phyloP scores from a whole-genome alignment of 176 grass and related monocot genomes.

The Aegilops umbellulata region DNA sequence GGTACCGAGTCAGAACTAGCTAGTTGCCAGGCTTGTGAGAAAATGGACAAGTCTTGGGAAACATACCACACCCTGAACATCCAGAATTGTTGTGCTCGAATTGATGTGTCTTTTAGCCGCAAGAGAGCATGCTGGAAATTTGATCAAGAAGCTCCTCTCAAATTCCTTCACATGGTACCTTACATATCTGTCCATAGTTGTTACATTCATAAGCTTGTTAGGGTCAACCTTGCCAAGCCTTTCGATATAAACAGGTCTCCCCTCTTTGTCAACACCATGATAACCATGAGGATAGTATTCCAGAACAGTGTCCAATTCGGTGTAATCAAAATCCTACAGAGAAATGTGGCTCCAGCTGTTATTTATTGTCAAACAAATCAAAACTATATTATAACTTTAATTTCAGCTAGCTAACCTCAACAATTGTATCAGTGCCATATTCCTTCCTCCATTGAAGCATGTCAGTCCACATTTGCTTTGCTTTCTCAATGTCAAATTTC shows the following conservation, averaged over 20 bases:
- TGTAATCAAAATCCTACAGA: constrained; percentile 80
- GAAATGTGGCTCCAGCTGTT: neutral
- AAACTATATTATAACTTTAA: neutral
- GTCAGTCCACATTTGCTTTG: constrained; percentile 97
- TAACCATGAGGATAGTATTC: constrained; percentile 98
- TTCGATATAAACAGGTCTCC: constrained; percentile 95
- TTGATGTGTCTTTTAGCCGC: constrained; percentile 93
- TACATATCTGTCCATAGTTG: constrained; percentile 93
- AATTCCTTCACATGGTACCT: constrained; percentile 92
- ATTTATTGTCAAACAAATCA: constrained; percentile 9
- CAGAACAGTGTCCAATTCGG: constrained; percentile 75
- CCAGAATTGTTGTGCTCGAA: constrained; percentile 88
- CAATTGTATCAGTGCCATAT: constrained; percentile 79
- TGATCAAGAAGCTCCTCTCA: constrained; percentile 86
- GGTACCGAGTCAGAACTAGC: neutral
- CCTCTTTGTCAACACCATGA: constrained; percentile 92
- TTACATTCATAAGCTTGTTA: constrained; percentile 86
- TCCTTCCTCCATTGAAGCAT: constrained; percentile 98
- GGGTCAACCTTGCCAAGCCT: constrained; percentile 95
- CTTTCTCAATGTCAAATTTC: constrained; percentile 90
- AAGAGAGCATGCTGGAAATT: constrained; percentile 91
- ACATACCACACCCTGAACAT: constrained; percentile 96
- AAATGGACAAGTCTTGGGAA: constrained; percentile 7
- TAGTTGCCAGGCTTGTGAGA: neutral
- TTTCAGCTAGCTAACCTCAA: constrained; percentile 51